Conservation (phyloP, 164 flowering plant genomes). For the Cinnamomum micranthum region DNA sequence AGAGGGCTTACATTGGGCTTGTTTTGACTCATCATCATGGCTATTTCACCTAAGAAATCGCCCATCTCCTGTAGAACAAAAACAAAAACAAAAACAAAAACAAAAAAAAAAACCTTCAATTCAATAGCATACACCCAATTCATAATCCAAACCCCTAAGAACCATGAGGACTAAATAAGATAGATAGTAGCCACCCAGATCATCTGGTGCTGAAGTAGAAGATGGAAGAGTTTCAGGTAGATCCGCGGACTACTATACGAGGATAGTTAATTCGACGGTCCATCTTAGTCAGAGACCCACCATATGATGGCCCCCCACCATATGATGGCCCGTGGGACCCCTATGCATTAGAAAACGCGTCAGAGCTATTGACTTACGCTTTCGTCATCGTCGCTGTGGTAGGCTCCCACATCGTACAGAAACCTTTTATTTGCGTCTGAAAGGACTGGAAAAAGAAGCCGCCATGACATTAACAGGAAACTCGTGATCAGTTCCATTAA, state of each 20-base stretch:
- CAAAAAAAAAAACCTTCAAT: background rate
- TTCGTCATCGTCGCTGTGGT: constrained; percentile 66
- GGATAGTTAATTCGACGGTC: no score
- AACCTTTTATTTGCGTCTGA: constrained; percentile 81
- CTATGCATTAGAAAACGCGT: no score
- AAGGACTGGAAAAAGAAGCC: constrained; percentile 42
- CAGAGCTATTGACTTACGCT: constrained; percentile 25
- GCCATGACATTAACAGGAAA: background rate
- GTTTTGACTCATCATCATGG: constrained; percentile 65
- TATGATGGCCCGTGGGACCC: no score
- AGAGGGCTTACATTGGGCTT: constrained; percentile 47
- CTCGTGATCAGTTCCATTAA: background rate
- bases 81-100: constrained; percentile 2
- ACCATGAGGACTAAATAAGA: no score
- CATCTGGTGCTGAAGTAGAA: no score
- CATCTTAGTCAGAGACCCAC: no score
- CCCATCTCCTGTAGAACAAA: constrained; percentile 73
- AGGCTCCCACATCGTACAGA: constrained; percentile 83
- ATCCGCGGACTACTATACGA: no score
- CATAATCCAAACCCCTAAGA: no score
- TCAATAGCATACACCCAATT: no score
- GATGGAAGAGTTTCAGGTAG: no score
- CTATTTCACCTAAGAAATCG: constrained; percentile 86
- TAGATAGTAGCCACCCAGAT: no score
- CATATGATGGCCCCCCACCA: no score